A percentile compares a stretch with the other conserved stretches of the same genome.
phyloP scores from a whole-genome alignment of 148 eudicot genomes.

The Cornus kousa region DNA sequence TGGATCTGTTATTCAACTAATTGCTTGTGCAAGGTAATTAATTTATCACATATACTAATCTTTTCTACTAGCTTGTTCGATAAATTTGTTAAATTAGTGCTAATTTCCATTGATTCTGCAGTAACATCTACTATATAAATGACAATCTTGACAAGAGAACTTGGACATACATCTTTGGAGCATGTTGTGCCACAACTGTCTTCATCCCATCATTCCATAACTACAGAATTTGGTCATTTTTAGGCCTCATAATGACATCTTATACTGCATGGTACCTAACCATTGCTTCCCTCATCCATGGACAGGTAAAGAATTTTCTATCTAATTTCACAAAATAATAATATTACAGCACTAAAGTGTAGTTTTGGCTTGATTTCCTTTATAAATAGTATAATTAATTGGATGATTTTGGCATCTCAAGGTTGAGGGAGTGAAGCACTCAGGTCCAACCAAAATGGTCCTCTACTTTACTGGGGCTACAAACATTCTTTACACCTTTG shows the following conservation, averaged over 20 bases:
- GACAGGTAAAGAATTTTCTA: constrained; percentile 46
- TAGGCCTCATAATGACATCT: constrained; percentile 77
- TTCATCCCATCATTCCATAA: constrained; percentile 84
- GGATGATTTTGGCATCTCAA: constrained; percentile 18
- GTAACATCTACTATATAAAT: constrained; percentile 82
- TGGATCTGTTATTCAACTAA: constrained; percentile 72
- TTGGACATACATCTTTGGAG: constrained; percentile 89
- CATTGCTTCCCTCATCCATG: constrained; percentile 72
- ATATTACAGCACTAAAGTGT: not conserved
- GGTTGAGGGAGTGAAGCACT: constrained; percentile 74
- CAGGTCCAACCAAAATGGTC: constrained; percentile 62
- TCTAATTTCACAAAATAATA: not conserved
- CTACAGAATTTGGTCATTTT: constrained; percentile 74
- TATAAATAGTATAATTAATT: not conserved
- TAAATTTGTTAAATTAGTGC: not conserved
- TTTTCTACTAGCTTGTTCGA: not conserved
- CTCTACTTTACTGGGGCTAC: constrained; percentile 88
- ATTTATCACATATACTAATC: not conserved
- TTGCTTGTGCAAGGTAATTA: constrained; percentile 73
- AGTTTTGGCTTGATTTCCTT: constrained; percentile 23
- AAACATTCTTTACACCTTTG: constrained; percentile 82
- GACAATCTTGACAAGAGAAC: constrained; percentile 80
- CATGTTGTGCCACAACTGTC: constrained; percentile 77
- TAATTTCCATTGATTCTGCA: constrained; percentile 26
- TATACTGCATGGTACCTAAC: constrained; percentile 91